Evolutionary conservation across 2,329 filamentous ascomycete species (phyloP).

Genomic region (Grosmannia serpens): DNA sequence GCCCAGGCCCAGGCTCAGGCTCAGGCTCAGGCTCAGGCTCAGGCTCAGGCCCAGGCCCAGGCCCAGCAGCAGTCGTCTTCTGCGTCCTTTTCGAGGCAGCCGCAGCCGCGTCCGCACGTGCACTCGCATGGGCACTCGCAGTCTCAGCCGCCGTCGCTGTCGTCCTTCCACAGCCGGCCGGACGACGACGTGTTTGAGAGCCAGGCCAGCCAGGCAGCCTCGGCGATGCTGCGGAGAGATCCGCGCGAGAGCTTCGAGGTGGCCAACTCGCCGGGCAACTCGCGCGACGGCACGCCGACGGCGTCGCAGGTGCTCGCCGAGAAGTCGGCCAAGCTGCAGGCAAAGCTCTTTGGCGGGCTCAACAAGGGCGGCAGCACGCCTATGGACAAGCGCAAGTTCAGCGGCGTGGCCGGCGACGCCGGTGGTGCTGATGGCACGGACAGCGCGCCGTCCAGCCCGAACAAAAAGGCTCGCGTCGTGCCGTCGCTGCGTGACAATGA

Average conservation of each 20-base stretch:
- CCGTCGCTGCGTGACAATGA: conserved; percentile 25
- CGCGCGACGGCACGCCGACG: conserved; percentile 31
- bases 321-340: conserved; percentile 35
- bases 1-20: not conserved
- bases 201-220: conserved; percentile 67
- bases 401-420: conserved; percentile 15
- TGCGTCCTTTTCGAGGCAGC: conserved; percentile 13
- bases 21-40: not conserved
- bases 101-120: not conserved
- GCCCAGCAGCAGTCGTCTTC: conserved; percentile 12
- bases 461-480: conserved; percentile 38
- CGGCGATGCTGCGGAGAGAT: conserved; percentile 58
- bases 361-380: conserved; percentile 19
- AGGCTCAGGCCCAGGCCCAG: conserved; percentile 9
- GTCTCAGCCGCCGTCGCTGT: conserved; percentile 10
- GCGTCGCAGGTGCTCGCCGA: conserved; percentile 23
- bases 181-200: conserved; percentile 52
- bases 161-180: conserved; percentile 5
- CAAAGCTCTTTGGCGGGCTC: conserved; percentile 36
- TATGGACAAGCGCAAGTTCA: conserved; percentile 40
- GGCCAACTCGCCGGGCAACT: conserved; percentile 28
- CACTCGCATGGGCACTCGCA: conserved; percentile 3
- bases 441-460: conserved; percentile 31
- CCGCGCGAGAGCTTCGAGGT: conserved; percentile 41
- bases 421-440: conserved; percentile 19